A percentile compares a stretch with the other conserved stretches of the same genome.
Conservation (phyloP, 805 yeast genomes). For the Myxozyma mucilagina region DNA sequence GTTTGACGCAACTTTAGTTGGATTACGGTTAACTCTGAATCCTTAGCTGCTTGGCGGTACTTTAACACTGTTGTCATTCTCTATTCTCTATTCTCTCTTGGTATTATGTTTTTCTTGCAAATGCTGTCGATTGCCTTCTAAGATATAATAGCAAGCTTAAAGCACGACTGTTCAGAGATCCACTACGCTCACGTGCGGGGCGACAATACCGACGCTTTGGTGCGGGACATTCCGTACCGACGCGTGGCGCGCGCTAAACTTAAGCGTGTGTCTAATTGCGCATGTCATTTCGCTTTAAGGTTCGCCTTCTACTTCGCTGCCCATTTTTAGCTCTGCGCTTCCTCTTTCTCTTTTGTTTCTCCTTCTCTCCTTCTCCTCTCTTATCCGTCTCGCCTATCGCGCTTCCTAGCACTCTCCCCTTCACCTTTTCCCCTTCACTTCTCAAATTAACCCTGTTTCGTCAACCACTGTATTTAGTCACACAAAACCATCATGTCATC, state of each 20-base stretch:
- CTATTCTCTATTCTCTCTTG: neutral
- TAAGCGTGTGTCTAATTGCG: neutral
- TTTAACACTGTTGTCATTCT: too few species aligned
- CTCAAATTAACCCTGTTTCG: neutral
- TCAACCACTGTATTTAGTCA: neutral
- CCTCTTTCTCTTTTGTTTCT: neutral
- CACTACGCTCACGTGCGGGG: too few species aligned
- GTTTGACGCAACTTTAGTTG: conserved; percentile 9
- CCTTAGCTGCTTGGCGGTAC: neutral
- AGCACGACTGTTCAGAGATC: too few species aligned
- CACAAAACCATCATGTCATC: conserved; percentile 10
- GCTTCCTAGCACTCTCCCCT: neutral
- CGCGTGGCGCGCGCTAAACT: conserved; percentile 5
- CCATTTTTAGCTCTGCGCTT: neutral
- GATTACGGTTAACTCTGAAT: conserved; percentile 5
- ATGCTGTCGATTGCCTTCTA: neutral
- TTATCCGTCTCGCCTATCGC: neutral
- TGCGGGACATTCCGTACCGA: too few species aligned
- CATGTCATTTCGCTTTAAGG: conserved; percentile 5
- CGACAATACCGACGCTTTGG: too few species aligned
- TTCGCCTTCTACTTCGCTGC: conserved; percentile 2
- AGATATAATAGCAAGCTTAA: neutral
- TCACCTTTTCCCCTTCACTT: neutral
- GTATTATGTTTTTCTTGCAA: neutral
- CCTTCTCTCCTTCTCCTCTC: neutral